These are phyloP conservation scores for Clonostachys rosea DNA, from an alignment of 2,329 filamentous ascomycete genomes.

Conservation along the genomic window DNA sequence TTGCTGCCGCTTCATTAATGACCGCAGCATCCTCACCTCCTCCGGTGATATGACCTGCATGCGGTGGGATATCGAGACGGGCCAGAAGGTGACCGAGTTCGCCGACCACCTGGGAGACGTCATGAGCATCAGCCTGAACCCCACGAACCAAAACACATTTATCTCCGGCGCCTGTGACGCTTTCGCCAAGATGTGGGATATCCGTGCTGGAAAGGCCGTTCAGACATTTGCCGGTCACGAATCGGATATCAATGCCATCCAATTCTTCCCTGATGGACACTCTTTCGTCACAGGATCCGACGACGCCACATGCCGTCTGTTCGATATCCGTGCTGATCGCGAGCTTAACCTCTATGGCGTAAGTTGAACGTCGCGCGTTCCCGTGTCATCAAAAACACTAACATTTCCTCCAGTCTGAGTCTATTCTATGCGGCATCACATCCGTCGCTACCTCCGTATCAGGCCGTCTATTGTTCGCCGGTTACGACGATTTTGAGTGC, in stretches of 20 bases:
- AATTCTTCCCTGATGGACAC: conserved; percentile 98
- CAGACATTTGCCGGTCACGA: conserved; percentile 98
- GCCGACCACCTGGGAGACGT: conserved; percentile 97
- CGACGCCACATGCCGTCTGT: conserved; percentile 93
- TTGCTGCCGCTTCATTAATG: conserved; percentile 98
- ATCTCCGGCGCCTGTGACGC: conserved; percentile 99
- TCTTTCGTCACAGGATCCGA: conserved; percentile 98
- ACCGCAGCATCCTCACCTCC: conserved; percentile 94
- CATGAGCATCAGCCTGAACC: conserved; percentile 99
- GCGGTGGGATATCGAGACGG: conserved; percentile 99
- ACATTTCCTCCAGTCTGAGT: conserved; percentile 67
- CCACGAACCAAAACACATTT: conserved; percentile 98
- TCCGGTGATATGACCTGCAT: conserved; percentile 99
- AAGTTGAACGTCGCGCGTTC: conserved; percentile 23
- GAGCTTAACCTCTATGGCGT: conserved; percentile 66
- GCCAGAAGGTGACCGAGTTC: conserved; percentile 95
- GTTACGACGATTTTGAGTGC: conserved; percentile 99
- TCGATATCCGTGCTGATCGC: conserved; percentile 94
- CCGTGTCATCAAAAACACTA: conserved; percentile 6
- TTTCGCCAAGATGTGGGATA: conserved; percentile 98
- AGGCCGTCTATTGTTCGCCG: conserved; percentile 88
- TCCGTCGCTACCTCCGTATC: conserved; percentile 98
- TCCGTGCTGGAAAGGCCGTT: conserved; percentile 94
- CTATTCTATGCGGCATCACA: conserved; percentile 95
- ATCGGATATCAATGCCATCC: conserved; percentile 98